Evolutionary conservation across 768 basidiomycete genomes (phyloP), one percentile per base, ranked within the genome.

Genomic region (Lactarius trivialis): DNA sequence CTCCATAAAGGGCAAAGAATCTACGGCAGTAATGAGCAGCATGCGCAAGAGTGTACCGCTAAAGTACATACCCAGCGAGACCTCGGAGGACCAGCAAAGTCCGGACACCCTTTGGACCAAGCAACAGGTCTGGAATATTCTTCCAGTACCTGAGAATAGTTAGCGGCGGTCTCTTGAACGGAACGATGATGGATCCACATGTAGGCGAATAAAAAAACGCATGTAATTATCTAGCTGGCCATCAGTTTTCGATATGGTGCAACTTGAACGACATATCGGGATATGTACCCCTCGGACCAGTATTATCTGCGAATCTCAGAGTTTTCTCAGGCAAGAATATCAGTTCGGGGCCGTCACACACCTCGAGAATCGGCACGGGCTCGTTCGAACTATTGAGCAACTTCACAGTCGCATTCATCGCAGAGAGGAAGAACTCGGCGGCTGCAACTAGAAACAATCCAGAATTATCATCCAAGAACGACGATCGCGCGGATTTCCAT

Each of bases 91-190:
- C 71, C 4, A 91, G 75, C 9, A 89, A 72, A 4, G 74, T 59
- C 37, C 89, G 77, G 3, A 93, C 82, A 2, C 79, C 87, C 50
- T 84, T 84, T 0, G 90, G 91, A 1, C 90, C 91, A 0, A 86
- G 68, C 30, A 85, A 71, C 0, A 88, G 88, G 69, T 92, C 76
- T 4, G 76, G 77, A 7, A 84, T 75, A 28, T 73, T 75, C 55
- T 69, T 73, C 21, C 71, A 74, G 64, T 65, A 71, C 78, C 75
- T 78, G 7, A 32, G 30, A 19, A 17, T 5, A 39, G 37, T 43
- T 12, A 6, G 43, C 1, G 49, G 12, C 8, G 9, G 21, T 34
- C 37, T 58, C 12, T 60, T 28, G 33, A 19, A 56, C 28, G 30
- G 24, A 36, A 8, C n/a, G n/a, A n/a, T n/a, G 24, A 32, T 17